Base-by-base conservation (phyloP, 2,329 filamentous ascomycete species). In the Ophiosphaerella korrae region DNA sequence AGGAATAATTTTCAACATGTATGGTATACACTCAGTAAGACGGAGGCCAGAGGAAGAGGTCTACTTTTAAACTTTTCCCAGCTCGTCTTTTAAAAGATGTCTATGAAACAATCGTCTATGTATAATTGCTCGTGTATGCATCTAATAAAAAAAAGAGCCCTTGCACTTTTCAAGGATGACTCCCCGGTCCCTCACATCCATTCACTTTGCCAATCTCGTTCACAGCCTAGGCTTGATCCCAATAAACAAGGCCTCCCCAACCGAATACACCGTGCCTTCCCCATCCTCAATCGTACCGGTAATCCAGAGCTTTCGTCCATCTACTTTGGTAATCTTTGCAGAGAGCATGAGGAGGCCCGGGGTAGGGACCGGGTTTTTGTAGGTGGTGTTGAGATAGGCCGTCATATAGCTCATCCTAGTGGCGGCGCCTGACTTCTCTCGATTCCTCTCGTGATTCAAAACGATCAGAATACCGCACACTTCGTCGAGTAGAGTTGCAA, bases 401-500 rank as follows among this genome's bases (percentile, higher is more conserved):
- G 71, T 74, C 42, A 70, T 68, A 33, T 59, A 63, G 21, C 44
- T 62, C 52, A 58, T 53, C 7, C 34, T 34, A 18, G 40, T 35
- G 5, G 39, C 2, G 14, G 34, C 33, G 8, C 58, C 55, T 23
- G 42, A 3, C 24, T 47, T 56, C 39, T 58, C 31, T 11, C 53
- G 42, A 35, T 51, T 59, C 12, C 37, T 54, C 40, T 72, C 72
- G 13, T 60, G 48, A 53, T 82, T 82, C 24, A 78, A 59, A 2
- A 73, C 72, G 8, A 83, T 71, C 14, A 84, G 55, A 5, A 80
- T 71, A 1, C 84, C 82, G 64, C 82, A 79, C 5, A 75, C 70
- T 63, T 88, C 84, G 61, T 88, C 84, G 18, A 88, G 65, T n/a
- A 87, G 64, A 0, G 80, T 78, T 7, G 78, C 78, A 6, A 83